Conservation (phyloP, 345 rosid genomes). For the Salix caprea region DNA sequence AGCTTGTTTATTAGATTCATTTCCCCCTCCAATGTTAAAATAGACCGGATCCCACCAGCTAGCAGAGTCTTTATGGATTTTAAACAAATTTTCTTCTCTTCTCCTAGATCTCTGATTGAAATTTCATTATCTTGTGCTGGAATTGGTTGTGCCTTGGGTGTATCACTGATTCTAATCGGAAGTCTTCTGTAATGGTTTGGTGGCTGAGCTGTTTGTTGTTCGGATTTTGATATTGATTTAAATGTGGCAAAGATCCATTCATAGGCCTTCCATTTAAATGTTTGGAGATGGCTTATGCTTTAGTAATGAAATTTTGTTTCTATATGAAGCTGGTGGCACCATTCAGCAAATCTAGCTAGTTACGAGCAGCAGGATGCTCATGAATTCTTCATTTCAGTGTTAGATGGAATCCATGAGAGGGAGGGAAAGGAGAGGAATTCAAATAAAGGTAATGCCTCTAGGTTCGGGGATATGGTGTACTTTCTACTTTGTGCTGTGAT, state of each 20-base stretch:
- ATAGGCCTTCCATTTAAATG: conserved; percentile 4
- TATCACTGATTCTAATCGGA: neutral
- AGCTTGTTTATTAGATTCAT: neutral
- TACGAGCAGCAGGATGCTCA: conserved; percentile 35
- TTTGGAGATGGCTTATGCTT: conserved; percentile 9
- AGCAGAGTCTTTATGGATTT: neutral
- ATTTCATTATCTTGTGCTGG: neutral
- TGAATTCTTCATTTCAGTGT: conserved; percentile 30
- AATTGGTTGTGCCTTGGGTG: neutral
- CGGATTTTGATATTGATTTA: neutral
- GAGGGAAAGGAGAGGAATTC: conserved; percentile 11
- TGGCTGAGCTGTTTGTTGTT: neutral
- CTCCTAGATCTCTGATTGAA: neutral
- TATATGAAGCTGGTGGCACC: conserved; percentile 35
- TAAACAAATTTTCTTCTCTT: neutral
- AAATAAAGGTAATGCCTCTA: conserved; percentile 13
- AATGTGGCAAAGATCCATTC: conserved; percentile 1
- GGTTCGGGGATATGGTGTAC: neutral
- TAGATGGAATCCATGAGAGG: conserved; percentile 26
- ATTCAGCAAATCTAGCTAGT: conserved; percentile 28
- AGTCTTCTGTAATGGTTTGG: conserved; percentile 1
- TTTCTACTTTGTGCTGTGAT: neutral
- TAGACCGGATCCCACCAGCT: neutral
- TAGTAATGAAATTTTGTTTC: conserved; percentile 18
- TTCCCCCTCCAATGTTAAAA: neutral